Evolutionary conservation across 495 filamentous ascomycete genomes (phyloP), one percentile per base, ranked within the genome.

Genomic region (Wilcoxina mikolae): DNA sequence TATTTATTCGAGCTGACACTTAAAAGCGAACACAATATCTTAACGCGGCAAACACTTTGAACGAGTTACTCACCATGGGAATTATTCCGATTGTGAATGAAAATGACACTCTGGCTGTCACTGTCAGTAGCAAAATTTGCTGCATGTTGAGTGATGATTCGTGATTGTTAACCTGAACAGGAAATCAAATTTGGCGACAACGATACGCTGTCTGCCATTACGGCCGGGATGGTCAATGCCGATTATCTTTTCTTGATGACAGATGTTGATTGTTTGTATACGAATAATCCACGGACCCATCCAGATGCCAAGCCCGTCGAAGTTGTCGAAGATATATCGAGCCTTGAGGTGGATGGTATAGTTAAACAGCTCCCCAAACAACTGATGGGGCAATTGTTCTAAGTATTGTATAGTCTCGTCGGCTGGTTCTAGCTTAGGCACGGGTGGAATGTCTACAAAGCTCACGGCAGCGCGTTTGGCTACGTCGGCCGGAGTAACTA

Each of bases 141-240:
- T n/a, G n/a, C n/a, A n/a, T n/a, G n/a, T n/a, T n/a, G 5, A 49
- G 23, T 12, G 22, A 39, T 38, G 38, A 38, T 10, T 23, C n/a
- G 17, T 49, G 46, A 49, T 49, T 49, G 46, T 18, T 23, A 15
- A 28, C 23, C 5, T 29, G 20, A 26, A 10, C 51, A 81, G 75
- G 91, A 98, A 78, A 96, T 98, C 67, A 96, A 96, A 76, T 98
- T 98, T 63, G 91, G 91, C 57, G 91, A 98, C 72, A 98, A 98
- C 61, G 91, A 98, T 70, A 98, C 91, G 12, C 72, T 98, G 26
- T 93, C 86, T 28, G 91, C 93, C 38, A 94, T 98, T 59, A 95
- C 91, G 1, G 90, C 91, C 3, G 93, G 84, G 45, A 95, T 95
- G 86, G 84, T 95, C 58, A 87, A 94, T 65, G 91, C 91, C 42